These are phyloP conservation scores for Rutstroemia sp. DNA, from an alignment of 2,329 filamentous ascomycete species.

Conservation along the genomic window DNA sequence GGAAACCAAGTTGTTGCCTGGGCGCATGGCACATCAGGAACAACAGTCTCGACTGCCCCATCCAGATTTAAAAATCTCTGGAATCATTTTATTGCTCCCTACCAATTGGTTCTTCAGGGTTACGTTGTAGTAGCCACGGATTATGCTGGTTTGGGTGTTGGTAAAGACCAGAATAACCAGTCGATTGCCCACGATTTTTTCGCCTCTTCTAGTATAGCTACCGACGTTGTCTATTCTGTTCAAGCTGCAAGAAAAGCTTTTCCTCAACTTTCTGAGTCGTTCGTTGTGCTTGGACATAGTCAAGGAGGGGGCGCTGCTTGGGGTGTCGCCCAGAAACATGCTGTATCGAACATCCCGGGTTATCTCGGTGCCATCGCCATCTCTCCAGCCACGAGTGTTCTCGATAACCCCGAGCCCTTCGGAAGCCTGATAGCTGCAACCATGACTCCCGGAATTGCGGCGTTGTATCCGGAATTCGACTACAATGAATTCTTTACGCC, in stretches of 20 bases:
- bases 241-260: constrained; percentile 38
- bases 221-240: constrained; percentile 38
- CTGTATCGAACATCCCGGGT: constrained; percentile 9
- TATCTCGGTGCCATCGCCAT: constrained; percentile 14
- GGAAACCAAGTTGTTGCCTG: constrained; percentile 10
- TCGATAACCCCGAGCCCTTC: background rate
- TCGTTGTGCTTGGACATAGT: constrained; percentile 41
- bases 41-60: constrained; percentile 34
- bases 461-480: background rate
- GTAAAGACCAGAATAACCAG: constrained; percentile 28
- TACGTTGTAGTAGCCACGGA: constrained; percentile 39
- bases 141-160: constrained; percentile 39
- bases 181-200: constrained; percentile 36
- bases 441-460: background rate
- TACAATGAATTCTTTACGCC: background rate
- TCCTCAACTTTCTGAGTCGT: constrained; percentile 32
- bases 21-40: constrained; percentile 37
- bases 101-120: constrained; percentile 34
- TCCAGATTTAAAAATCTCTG: constrained; percentile 35
- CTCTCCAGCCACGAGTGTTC: constrained; percentile 3
- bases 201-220: constrained; percentile 32
- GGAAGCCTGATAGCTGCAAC: background rate
- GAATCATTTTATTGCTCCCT: constrained; percentile 35
- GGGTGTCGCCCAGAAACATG: constrained; percentile 30
- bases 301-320: constrained; percentile 41